A percentile compares a stretch with the other conserved stretches of the same genome.
These are phyloP conservation scores for Cornus florida DNA, from an alignment of 148 eudicot species.

Conservation along the genomic window DNA sequence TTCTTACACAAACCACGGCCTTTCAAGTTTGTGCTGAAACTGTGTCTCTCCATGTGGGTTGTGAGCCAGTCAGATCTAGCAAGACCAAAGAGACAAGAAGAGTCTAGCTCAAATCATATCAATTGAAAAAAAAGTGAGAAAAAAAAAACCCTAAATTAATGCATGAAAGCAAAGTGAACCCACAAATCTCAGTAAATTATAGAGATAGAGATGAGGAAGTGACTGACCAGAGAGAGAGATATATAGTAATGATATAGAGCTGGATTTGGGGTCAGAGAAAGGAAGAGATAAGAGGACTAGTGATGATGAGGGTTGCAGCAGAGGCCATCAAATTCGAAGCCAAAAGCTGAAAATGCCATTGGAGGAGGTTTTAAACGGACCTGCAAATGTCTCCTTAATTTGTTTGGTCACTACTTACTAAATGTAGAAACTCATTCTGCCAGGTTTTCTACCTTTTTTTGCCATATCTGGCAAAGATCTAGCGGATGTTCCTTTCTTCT, in stretches of 20 bases:
- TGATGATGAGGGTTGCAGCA: conserved; percentile 2
- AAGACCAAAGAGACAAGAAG: conserved; percentile 11
- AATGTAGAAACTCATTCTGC: conserved; percentile 28
- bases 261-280: conserved; percentile 18
- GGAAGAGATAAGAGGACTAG: neutral
- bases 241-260: conserved; percentile 7
- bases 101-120: conserved; percentile 1
- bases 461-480: conserved; percentile 13
- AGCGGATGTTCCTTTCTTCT: conserved; percentile 23
- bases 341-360: conserved; percentile 18
- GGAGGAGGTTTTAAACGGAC: conserved; percentile 21
- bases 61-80: conserved; percentile 17
- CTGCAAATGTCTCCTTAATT: conserved; percentile 12
- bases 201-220: neutral
- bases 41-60: conserved; percentile 29
- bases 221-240: conserved; percentile 16
- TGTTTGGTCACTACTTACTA: conserved; percentile 34
- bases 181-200: too few species aligned
- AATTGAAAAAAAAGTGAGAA: neutral
- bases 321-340: conserved; percentile 25
- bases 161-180: too few species aligned
- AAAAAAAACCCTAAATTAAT: too few species aligned
- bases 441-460: conserved; percentile 32
- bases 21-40: conserved; percentile 16
- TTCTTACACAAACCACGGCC: conserved; percentile 10